Conservation (phyloP, 805 yeast genomes). For the Candida germanica region DNA sequence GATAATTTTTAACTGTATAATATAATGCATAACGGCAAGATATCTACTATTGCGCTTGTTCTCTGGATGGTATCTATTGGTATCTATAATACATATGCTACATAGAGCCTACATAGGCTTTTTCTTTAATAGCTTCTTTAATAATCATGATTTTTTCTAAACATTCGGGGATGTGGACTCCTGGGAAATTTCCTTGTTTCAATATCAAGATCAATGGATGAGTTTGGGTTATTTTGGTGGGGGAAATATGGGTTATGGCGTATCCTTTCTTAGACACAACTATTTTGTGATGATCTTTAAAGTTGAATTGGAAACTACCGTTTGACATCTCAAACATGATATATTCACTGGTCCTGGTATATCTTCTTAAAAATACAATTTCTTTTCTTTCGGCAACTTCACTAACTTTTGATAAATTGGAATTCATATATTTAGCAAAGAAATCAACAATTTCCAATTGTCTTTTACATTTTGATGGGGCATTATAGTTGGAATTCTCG, state of each 20-base stretch:
- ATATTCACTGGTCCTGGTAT: conserved; percentile 72
- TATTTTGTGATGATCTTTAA: conserved; percentile 90
- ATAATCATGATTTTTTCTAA: conserved; percentile 44
- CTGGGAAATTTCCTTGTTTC: conserved; percentile 42
- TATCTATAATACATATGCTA: conserved; percentile 9
- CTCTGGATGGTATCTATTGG: no score
- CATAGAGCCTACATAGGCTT: conserved; percentile 19
- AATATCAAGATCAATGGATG: conserved; percentile 49
- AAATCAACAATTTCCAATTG: conserved; percentile 84
- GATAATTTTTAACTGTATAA: conserved; percentile 3
- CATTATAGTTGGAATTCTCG: conserved; percentile 40
- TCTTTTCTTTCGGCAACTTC: conserved; percentile 61
- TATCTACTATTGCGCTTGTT: no score
- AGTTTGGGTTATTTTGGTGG: conserved; percentile 68
- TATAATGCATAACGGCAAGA: not conserved
- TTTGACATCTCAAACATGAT: conserved; percentile 93
- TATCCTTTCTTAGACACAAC: conserved; percentile 75
- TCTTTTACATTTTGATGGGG: conserved; percentile 53
- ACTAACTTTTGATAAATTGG: conserved; percentile 79
- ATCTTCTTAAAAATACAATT: conserved; percentile 76
- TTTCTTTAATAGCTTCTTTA: conserved; percentile 59
- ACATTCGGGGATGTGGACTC: conserved; percentile 40
- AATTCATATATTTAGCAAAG: conserved; percentile 89
- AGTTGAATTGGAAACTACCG: conserved; percentile 91
- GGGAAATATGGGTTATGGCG: conserved; percentile 77